Evolutionary conservation across 192 early-diverging fungal genomes (phyloP), one percentile per base, ranked within the genome.

Genomic region (Globomyces pollinis-pini): DNA sequence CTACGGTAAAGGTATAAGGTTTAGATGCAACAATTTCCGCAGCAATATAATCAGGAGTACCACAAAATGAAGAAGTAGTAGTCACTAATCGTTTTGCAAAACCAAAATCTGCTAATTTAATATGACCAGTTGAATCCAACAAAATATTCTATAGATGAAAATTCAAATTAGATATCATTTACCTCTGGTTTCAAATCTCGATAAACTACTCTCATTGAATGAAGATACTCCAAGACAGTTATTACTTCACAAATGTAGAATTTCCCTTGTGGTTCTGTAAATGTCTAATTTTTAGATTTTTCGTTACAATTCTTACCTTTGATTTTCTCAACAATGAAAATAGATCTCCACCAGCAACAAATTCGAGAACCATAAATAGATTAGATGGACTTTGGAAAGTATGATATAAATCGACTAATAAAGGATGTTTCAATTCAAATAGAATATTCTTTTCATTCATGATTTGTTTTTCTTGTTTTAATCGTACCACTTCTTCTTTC

Each of bases 1-100:
- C 96, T 1, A 96, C 93, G 9, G 87, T 83, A 61, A 94, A 94
- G 36, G 82, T 88, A 71, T 99, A 99, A 15, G 90, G 89, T 35
- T 88, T 83, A 44, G 84, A 86, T 34, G 85, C 75, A 8, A 98
- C 70, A 18, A 98, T 67, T 77, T 98, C 94, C 8, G 87, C 90
- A 0, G 94, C 91, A 43, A 98, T 85, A 67, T 96, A 98, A 65
- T 99, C 96, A n/a, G 94, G 94, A 8, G 96, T 99, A 8, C 96
- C 96, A 69, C 94, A 97, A 58, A 97, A 94, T 0, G 94, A 95
- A 68, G 87, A 84, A 26, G 96, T 97, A 33, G 85, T 90, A 18
- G 79, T 87, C 76, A 89, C 90, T 59, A 94, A 84, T 16, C 89
- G 71, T 71, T 99, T 97, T 68, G 90, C 90, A 65, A 98, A 81